These are phyloP conservation scores for Neckera pumila DNA, from an alignment of 225 moss, liverwort and hornwort genomes.

Conservation along the genomic window DNA sequence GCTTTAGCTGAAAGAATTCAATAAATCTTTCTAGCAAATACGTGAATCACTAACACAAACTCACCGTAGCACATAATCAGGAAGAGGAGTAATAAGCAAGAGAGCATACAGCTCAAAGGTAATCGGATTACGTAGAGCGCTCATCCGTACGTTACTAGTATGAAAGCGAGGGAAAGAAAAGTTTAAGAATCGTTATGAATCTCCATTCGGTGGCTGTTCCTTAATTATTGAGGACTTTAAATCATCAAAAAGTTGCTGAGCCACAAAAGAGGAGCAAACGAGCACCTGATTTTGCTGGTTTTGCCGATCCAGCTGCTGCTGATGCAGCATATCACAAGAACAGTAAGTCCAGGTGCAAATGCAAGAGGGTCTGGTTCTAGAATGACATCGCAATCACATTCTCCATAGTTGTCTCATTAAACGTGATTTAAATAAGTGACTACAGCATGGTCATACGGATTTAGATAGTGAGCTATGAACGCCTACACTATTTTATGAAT, in stretches of 20 bases:
- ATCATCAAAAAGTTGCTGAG: not conserved
- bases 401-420: not conserved
- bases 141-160: not conserved
- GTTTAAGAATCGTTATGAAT: not conserved
- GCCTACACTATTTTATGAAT: not conserved
- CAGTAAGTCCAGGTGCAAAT: not conserved
- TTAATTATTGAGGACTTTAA: not conserved
- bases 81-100: not conserved
- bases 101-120: not conserved
- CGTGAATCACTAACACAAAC: not conserved
- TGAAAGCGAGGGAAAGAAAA: not conserved
- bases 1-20: conserved; percentile 10
- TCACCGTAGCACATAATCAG: not conserved
- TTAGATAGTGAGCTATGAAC: not conserved
- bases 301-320: conserved; percentile 49
- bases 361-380: not conserved
- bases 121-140: not conserved
- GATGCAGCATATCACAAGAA: conserved; percentile 9
- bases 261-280: not conserved
- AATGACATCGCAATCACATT: not conserved
- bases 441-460: not conserved
- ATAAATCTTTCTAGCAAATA: not conserved
- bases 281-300: conserved; percentile 53
- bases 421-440: not conserved
- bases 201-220: not conserved